Evolutionary conservation across 1,284 basidiomycete species (phyloP).

Genomic region (Puccinia horiana): DNA sequence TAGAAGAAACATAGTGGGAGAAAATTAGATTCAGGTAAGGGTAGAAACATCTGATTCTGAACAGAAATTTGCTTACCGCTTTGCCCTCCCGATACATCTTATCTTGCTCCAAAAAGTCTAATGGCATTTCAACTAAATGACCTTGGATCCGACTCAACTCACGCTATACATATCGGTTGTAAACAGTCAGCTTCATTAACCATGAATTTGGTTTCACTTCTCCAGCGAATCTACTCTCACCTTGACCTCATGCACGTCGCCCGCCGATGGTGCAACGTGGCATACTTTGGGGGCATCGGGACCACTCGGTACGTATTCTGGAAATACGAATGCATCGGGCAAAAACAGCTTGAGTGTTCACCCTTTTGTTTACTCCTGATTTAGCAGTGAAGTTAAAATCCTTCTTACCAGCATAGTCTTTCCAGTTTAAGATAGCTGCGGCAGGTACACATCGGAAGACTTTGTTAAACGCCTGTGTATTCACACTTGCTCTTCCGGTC

Average conservation of each 20-base stretch:
- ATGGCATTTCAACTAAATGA: constrained; percentile 64
- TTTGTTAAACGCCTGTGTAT: constrained; percentile 77
- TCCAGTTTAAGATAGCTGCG: constrained; percentile 64
- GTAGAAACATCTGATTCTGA: too few relatives aligned
- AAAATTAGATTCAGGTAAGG: background rate
- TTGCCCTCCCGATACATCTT: constrained; percentile 61
- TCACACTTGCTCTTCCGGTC: constrained; percentile 72
- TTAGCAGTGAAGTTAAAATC: constrained; percentile 16
- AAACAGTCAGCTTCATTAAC: constrained; percentile 63
- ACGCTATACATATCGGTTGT: constrained; percentile 71
- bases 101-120: constrained; percentile 78
- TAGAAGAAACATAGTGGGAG: background rate
- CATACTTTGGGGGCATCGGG: constrained; percentile 75
- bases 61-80: constrained; percentile 27
- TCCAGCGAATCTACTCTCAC: constrained; percentile 42
- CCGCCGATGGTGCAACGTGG: constrained; percentile 66
- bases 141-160: constrained; percentile 68
- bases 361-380: background rate
- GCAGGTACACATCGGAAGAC: constrained; percentile 60
- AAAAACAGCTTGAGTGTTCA: background rate
- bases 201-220: background rate
- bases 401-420: constrained; percentile 70
- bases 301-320: constrained; percentile 63
- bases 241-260: constrained; percentile 53
- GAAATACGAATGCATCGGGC: background rate